Conservation (phyloP, 805 yeast genomes). For the Yarrowia bubula region DNA sequence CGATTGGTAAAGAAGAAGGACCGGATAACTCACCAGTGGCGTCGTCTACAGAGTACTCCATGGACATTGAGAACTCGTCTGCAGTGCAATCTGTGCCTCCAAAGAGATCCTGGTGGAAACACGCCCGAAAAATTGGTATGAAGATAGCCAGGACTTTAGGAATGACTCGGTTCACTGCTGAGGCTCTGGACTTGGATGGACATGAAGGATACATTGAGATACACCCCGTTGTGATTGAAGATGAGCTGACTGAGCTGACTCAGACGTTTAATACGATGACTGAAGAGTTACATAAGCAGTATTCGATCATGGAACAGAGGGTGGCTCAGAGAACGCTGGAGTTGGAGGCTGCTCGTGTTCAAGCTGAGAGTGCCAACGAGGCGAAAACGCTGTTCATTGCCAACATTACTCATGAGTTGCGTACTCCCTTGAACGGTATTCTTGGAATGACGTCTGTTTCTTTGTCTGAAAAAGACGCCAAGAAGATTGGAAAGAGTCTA, state of each 20-base stretch:
- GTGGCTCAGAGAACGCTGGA: conserved; percentile 84
- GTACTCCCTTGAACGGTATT: conserved; percentile 95
- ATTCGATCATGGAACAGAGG: conserved; percentile 80
- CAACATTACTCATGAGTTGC: conserved; percentile 87
- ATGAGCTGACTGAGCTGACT: conserved; percentile 84
- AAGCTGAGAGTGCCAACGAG: conserved; percentile 73
- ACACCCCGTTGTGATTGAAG: conserved; percentile 40
- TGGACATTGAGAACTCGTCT: not conserved
- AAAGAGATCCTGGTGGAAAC: not conserved
- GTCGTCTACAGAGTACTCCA: not conserved
- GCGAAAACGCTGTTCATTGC: conserved; percentile 93
- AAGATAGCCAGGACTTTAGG: conserved; percentile 1
- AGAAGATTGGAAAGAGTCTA: conserved; percentile 66
- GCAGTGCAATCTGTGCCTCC: not conserved
- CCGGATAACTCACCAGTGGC: not conserved
- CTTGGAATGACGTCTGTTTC: conserved; percentile 94
- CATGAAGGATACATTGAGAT: conserved; percentile 6
- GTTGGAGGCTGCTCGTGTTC: conserved; percentile 52
- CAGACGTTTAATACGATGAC: conserved; percentile 92
- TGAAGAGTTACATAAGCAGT: conserved; percentile 79
- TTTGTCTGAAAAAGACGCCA: conserved; percentile 72
- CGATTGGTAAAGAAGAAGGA: not conserved
- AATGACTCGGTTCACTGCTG: conserved; percentile 20
- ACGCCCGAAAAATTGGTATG: not conserved
- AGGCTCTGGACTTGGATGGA: not conserved